These are phyloP conservation scores for Hydrangea macrophylla DNA, from an alignment of 148 eudicot species.

Conservation along the genomic window DNA sequence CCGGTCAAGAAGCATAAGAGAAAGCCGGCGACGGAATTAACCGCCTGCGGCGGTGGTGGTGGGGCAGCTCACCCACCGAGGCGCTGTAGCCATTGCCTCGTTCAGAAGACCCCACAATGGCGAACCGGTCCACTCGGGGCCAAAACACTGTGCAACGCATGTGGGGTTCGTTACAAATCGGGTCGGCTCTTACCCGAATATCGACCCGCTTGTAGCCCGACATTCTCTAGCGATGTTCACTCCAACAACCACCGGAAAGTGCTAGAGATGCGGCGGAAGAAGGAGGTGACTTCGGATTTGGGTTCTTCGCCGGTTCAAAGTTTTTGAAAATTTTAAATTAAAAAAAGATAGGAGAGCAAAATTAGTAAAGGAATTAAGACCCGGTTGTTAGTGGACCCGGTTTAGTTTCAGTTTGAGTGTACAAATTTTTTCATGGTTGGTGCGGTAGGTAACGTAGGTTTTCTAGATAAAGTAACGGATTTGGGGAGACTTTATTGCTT, in stretches of 20 bases:
- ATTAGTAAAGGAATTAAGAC: neutral
- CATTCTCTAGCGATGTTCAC: constrained; percentile 42
- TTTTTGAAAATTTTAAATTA: constrained; percentile 22
- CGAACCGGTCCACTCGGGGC: constrained; percentile 41
- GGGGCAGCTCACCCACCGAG: constrained; percentile 17
- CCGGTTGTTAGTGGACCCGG: neutral
- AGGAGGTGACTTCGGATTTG: constrained; percentile 21
- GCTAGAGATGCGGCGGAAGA: constrained; percentile 44
- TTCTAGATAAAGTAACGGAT: constrained; percentile 17
- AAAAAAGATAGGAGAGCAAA: neutral
- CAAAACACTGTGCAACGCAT: constrained; percentile 47
- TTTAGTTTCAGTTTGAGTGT: constrained; percentile 16
- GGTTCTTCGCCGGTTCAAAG: constrained; percentile 26
- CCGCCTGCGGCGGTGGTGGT: constrained; percentile 1
- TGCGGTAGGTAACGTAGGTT: constrained; percentile 22
- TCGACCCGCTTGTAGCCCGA: constrained; percentile 48
- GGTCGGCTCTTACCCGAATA: constrained; percentile 45
- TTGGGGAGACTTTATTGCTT: constrained; percentile 23
- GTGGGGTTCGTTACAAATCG: constrained; percentile 50
- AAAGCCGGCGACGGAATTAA: neutral
- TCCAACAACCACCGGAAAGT: constrained; percentile 54
- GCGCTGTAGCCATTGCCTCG: constrained; percentile 43
- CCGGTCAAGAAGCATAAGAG: constrained; percentile 18
- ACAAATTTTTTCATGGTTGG: constrained; percentile 15
- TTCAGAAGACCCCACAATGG: constrained; percentile 56